Percentiles rank a stretch among this genome's conserved stretches.
Conservation (phyloP, 2,329 filamentous ascomycete species). For the Neofusicoccum cordaticola region DNA sequence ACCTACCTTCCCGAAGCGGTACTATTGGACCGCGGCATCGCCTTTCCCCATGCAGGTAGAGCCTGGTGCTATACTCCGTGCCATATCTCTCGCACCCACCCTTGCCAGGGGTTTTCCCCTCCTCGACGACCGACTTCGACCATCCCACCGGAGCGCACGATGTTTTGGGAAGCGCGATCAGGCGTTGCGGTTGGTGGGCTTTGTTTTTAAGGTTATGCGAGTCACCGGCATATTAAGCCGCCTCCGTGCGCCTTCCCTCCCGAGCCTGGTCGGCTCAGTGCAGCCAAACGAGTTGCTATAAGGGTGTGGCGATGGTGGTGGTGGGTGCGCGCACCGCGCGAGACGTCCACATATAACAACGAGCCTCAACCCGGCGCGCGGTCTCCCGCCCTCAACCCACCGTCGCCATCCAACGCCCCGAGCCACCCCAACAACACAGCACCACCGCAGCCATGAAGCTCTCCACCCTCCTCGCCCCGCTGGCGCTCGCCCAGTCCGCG, state of each 20-base stretch:
- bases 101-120: not conserved
- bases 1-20: not conserved
- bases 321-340: conserved; percentile 15
- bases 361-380: too few species aligned
- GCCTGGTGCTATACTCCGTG: not conserved
- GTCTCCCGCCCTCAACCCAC: not conserved
- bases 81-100: not conserved
- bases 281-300: too few species aligned
- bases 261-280: too few species aligned
- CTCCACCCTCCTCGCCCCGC: not conserved
- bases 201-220: not conserved
- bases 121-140: not conserved
- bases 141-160: not conserved
- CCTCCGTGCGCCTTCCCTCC: not conserved
- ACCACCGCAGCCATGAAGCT: not conserved
- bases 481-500: not conserved
- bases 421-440: not conserved
- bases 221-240: not conserved
- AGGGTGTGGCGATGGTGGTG: too few species aligned
- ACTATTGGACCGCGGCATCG: not conserved
- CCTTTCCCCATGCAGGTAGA: not conserved
- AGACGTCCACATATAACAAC: too few species aligned
- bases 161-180: not conserved
- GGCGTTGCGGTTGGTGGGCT: not conserved
- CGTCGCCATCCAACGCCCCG: conserved; percentile 16